phyloP scores from a whole-genome alignment of 2,329 filamentous ascomycete genomes.

The Pseudocercospora eumusae region DNA sequence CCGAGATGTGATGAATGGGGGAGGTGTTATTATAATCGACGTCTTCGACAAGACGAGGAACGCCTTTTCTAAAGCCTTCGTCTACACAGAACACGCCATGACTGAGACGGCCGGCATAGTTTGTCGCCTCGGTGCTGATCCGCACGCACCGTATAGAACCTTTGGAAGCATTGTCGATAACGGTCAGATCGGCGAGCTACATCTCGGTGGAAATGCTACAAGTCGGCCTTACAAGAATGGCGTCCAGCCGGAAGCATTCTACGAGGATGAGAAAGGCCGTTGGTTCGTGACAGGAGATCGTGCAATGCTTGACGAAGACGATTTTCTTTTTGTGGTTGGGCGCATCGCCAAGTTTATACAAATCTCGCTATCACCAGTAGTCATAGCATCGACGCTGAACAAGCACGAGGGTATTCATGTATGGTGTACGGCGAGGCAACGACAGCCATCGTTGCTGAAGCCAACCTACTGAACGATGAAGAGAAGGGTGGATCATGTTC shows the following conservation, averaged over 20 bases:
- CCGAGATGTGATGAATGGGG: background rate
- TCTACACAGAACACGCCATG: background rate
- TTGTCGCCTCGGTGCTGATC: background rate
- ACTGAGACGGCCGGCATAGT: background rate
- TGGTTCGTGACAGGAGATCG: conserved; percentile 28
- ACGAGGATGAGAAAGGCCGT: conserved; percentile 10
- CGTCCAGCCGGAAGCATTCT: conserved; percentile 13
- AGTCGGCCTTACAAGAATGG: conserved; percentile 7
- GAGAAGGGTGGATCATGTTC: conserved; percentile 15
- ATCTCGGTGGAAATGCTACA: conserved; percentile 4
- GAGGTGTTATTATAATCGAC: conserved; percentile 10
- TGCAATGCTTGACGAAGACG: conserved; percentile 16
- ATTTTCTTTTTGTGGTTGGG: conserved; percentile 21
- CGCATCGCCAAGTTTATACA: conserved; percentile 19
- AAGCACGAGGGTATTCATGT: conserved; percentile 3
- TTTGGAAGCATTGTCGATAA: conserved; percentile 4
- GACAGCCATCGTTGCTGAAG: conserved; percentile 8
- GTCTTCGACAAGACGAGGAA: conserved; percentile 5
- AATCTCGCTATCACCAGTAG: conserved; percentile 8
- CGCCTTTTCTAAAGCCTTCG: conserved; percentile 7
- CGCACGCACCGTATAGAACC: background rate
- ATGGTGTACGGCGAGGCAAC: conserved; percentile 12
- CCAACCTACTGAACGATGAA: background rate
- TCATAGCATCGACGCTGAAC: conserved; percentile 10
- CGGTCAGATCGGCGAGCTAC: conserved; percentile 11